phyloP scores from a whole-genome alignment of 2,329 filamentous ascomycete genomes.

The Pezicula neosporulosa region DNA sequence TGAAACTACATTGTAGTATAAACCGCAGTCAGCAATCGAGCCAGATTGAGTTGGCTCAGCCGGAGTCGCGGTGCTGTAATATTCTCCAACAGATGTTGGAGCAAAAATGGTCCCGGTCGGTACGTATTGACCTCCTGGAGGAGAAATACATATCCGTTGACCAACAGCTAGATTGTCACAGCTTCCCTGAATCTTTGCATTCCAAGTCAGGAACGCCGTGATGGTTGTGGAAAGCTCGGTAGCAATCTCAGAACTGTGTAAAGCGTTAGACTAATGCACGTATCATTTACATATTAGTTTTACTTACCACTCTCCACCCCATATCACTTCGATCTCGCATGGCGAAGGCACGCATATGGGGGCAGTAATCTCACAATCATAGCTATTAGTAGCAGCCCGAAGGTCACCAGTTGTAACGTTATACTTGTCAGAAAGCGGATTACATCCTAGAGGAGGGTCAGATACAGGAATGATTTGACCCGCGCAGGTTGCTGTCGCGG shows the following conservation, averaged over 20 bases:
- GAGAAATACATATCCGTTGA: conserved; percentile 10
- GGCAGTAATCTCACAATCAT: conserved; percentile 8
- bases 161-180: conserved; percentile 10
- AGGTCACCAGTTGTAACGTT: conserved; percentile 14
- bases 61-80: conserved; percentile 17
- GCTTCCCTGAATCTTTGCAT: conserved; percentile 15
- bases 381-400: conserved; percentile 8
- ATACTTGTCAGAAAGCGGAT: conserved; percentile 12
- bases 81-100: conserved; percentile 6
- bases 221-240: too few relatives aligned
- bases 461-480: conserved; percentile 11
- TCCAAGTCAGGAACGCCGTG: conserved; percentile 13
- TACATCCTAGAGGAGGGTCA: conserved; percentile 6
- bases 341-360: conserved; percentile 13
- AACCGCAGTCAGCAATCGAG: conserved; percentile 10
- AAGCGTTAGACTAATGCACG: background rate
- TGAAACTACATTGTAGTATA: conserved; percentile 12
- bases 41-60: conserved; percentile 5
- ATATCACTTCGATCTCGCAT: conserved; percentile 11
- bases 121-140: conserved; percentile 1
- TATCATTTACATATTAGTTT: background rate
- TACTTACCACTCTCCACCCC: conserved; percentile 5
- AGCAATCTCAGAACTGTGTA: conserved; percentile 1
- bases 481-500: conserved; percentile 13
- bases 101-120: conserved; percentile 7